phyloP scores from a whole-genome alignment of 2,329 filamentous ascomycete species.

The Aspergillus ochraceus region DNA sequence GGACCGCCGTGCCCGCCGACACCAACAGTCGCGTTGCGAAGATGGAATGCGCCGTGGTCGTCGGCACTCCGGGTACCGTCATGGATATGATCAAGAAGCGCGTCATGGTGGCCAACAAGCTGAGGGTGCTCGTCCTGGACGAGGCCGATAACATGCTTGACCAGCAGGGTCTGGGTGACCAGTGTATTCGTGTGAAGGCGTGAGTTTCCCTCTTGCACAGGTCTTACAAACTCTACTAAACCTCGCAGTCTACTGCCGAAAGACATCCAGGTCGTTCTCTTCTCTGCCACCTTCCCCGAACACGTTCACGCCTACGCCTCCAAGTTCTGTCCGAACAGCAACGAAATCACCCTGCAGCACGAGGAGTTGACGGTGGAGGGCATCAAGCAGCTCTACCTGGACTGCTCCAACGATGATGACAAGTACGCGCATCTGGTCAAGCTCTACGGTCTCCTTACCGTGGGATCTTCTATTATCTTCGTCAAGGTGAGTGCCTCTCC shows the following conservation, averaged over 20 bases:
- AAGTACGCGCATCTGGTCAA: conserved; percentile 90
- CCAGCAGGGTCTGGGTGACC: conserved; percentile 89
- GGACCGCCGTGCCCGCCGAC: conserved; percentile 78
- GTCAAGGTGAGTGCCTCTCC: conserved; percentile 66
- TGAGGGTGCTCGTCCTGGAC: conserved; percentile 86
- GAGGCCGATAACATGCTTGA: conserved; percentile 99
- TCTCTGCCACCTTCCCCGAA: conserved; percentile 90
- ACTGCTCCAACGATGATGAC: conserved; percentile 76
- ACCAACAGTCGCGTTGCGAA: conserved; percentile 66
- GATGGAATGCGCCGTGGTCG: conserved; percentile 76
- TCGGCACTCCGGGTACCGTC: conserved; percentile 92
- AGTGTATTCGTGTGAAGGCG: conserved; percentile 87
- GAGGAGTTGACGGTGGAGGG: conserved; percentile 94
- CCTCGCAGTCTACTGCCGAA: conserved; percentile 66
- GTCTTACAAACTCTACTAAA: neutral
- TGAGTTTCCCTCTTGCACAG: conserved; percentile 50
- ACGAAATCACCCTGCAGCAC: conserved; percentile 82
- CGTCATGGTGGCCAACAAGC: conserved; percentile 67
- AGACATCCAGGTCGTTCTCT: conserved; percentile 82
- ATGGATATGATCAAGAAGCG: conserved; percentile 80
- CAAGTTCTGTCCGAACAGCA: conserved; percentile 80
- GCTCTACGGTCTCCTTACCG: conserved; percentile 93
- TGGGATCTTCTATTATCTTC: conserved; percentile 97
- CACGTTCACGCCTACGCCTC: conserved; percentile 81
- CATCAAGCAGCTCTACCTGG: conserved; percentile 97